phyloP scores from a whole-genome alignment of 2,329 filamentous ascomycete species.

The Beauveria sp. region DNA sequence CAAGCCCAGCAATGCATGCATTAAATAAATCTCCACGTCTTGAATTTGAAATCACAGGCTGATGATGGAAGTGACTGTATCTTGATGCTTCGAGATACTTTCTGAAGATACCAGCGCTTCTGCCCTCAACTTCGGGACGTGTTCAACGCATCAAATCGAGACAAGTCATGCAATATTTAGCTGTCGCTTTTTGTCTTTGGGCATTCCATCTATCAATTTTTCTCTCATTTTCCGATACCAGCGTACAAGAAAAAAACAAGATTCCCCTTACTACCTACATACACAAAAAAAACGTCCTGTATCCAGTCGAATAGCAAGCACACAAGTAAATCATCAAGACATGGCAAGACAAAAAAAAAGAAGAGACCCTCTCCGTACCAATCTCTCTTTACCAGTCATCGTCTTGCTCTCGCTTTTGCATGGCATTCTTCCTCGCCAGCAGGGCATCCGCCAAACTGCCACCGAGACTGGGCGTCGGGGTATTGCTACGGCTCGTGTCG shows the following conservation, averaged over 20 bases:
- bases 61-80: too few relatives aligned
- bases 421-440: slow-evolving; percentile 66
- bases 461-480: slow-evolving; percentile 63
- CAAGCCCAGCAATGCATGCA: too few relatives aligned
- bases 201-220: not conserved
- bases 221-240: not conserved
- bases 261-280: not conserved
- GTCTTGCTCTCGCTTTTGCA: slow-evolving; percentile 63
- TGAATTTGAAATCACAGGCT: too few relatives aligned
- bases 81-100: too few relatives aligned
- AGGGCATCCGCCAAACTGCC: slow-evolving; percentile 74
- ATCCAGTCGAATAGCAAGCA: not conserved
- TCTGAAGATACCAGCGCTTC: not conserved
- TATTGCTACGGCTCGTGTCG: slow-evolving; percentile 59
- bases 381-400: slow-evolving; percentile 54
- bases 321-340: slow-evolving; percentile 2
- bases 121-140: not conserved
- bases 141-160: not conserved
- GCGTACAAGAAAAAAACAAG: not conserved
- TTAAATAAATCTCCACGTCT: too few relatives aligned
- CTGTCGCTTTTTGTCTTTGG: not conserved
- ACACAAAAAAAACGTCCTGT: not conserved
- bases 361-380: not conserved
- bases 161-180: not conserved
- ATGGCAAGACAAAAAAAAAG: slow-evolving; percentile 1